These are phyloP conservation scores for Liquidambar formosana DNA, from an alignment of 164 flowering plant genomes.

Conservation along the genomic window DNA sequence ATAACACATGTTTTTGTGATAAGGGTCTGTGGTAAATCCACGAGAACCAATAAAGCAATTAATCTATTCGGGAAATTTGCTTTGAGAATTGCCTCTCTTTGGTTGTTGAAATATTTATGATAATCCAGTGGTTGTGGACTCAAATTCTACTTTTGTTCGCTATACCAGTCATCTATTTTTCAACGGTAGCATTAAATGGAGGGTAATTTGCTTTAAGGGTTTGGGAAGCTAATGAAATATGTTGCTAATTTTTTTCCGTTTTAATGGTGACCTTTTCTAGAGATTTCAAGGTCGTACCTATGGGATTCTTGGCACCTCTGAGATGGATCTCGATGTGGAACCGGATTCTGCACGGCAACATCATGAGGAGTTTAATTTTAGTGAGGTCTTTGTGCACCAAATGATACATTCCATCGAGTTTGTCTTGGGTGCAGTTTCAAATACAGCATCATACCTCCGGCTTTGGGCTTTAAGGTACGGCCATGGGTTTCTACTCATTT, in stretches of 20 bases:
- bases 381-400: constrained; percentile 93
- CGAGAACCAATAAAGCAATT: neutral
- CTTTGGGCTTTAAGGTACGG: constrained; percentile 90
- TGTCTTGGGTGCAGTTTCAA: constrained; percentile 91
- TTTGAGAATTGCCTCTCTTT: neutral
- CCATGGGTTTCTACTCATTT: neutral
- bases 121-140: neutral
- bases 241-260: constrained; percentile 2
- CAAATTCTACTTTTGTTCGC: neutral
- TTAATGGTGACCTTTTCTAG: constrained; percentile 30
- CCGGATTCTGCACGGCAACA: constrained; percentile 78
- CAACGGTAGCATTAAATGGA: neutral
- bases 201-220: neutral
- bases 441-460: constrained; percentile 96
- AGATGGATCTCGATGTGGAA: constrained; percentile 72
- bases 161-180: neutral
- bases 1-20: neutral
- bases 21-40: neutral
- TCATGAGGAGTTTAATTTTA: constrained; percentile 84
- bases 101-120: neutral
- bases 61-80: neutral
- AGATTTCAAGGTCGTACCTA: constrained; percentile 94
- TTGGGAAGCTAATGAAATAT: neutral
- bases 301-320: constrained; percentile 81
- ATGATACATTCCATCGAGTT: constrained; percentile 96